Conservation (phyloP, 2,329 filamentous ascomycete genomes). For the Venturia nashicola region DNA sequence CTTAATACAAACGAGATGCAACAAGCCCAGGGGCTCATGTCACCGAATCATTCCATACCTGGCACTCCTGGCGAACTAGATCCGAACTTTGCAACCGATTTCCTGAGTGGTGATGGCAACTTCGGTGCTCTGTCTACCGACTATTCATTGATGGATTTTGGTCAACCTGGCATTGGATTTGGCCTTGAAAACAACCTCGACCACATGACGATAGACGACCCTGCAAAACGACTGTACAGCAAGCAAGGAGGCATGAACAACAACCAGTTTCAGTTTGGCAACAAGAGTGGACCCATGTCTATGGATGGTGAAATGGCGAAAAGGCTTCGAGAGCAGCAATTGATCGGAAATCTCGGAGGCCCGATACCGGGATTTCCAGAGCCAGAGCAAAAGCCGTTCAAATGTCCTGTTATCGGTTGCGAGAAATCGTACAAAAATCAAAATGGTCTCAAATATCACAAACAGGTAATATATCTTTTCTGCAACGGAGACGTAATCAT, state of each 20-base stretch:
- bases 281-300: slow-evolving; percentile 61
- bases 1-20: slow-evolving; percentile 58
- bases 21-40: slow-evolving; percentile 27
- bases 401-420: slow-evolving; percentile 94
- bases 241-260: slow-evolving; percentile 60
- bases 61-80: slow-evolving; percentile 65
- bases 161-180: neutral
- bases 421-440: slow-evolving; percentile 99
- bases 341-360: slow-evolving; percentile 41
- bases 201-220: slow-evolving; percentile 65
- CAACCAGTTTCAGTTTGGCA: slow-evolving; percentile 57
- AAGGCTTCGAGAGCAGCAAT: slow-evolving; percentile 51
- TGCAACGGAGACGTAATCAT: neutral
- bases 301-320: slow-evolving; percentile 62
- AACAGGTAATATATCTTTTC: slow-evolving; percentile 40
- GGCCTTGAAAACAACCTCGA: slow-evolving; percentile 30
- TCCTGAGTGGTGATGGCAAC: slow-evolving; percentile 9
- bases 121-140: neutral
- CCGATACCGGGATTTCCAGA: slow-evolving; percentile 38
- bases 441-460: slow-evolving; percentile 89
- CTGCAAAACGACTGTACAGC: slow-evolving; percentile 85
- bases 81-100: slow-evolving; percentile 46
- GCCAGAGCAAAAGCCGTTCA: slow-evolving; percentile 84
- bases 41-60: slow-evolving; percentile 55
- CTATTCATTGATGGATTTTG: neutral